Percentiles rank a stretch among this genome's conserved stretches.
Conservation (phyloP, 1,284 basidiomycete species). For the Microbotryum scabiosae region DNA sequence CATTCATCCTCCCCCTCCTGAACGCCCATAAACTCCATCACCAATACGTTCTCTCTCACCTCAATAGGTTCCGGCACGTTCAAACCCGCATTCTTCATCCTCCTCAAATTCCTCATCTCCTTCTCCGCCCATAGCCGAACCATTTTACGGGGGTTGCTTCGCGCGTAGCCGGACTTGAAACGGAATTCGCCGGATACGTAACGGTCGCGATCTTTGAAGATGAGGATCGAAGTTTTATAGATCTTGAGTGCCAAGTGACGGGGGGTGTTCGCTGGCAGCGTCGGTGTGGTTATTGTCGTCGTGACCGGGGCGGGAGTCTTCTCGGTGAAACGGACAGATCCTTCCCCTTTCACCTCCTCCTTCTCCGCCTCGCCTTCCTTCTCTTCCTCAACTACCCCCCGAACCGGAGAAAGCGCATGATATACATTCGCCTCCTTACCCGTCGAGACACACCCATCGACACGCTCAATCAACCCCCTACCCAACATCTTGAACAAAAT, state of each 20-base stretch:
- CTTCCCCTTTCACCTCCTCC: conserved; percentile 52
- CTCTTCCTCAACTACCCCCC: neutral
- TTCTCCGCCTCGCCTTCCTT: conserved; percentile 53
- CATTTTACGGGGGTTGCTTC: conserved; percentile 96
- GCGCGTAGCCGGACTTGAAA: conserved; percentile 85
- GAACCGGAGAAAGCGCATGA: conserved; percentile 21
- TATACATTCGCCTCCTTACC: conserved; percentile 70
- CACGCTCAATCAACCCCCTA: conserved; percentile 68
- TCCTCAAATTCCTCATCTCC: conserved; percentile 90
- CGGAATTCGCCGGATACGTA: conserved; percentile 82
- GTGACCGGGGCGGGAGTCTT: conserved; percentile 4
- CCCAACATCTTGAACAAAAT: conserved; percentile 92
- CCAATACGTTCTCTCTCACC: conserved; percentile 90
- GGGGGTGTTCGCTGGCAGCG: conserved; percentile 45
- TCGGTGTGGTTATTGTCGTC: conserved; percentile 36
- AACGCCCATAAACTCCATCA: conserved; percentile 84
- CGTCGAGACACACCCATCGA: conserved; percentile 88
- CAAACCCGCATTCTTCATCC: conserved; percentile 72
- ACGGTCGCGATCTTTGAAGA: conserved; percentile 93
- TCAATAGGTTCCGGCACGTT: conserved; percentile 81
- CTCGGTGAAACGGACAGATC: neutral
- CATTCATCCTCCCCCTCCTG: conserved; percentile 56
- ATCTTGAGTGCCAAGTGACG: conserved; percentile 84
- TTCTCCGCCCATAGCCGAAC: conserved; percentile 98
- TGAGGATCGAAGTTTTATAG: conserved; percentile 95